Percentiles rank a stretch among this genome's conserved stretches.
These are phyloP conservation scores for Gymnopus androsaceus DNA, from an alignment of 1,284 basidiomycete species.

Conservation along the genomic window DNA sequence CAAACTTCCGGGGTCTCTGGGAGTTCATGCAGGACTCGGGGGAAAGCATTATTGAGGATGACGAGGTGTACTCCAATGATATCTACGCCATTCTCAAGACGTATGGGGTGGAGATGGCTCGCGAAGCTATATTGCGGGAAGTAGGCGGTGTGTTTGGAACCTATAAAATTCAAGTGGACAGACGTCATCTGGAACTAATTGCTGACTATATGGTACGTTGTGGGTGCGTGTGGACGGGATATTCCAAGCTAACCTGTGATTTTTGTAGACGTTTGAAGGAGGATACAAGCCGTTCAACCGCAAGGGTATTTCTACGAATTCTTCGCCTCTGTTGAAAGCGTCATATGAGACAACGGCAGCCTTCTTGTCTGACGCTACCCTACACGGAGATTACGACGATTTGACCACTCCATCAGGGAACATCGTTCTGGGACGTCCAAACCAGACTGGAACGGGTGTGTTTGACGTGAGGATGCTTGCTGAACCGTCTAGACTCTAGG, in stretches of 20 bases:
- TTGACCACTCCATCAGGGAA: slow-evolving; percentile 87
- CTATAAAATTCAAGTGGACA: slow-evolving; percentile 96
- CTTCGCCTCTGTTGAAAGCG: slow-evolving; percentile 94
- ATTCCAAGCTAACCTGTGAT: slow-evolving; percentile 13
- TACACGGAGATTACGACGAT: slow-evolving; percentile 95
- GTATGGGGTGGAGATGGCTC: slow-evolving; percentile 98
- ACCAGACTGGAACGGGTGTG: slow-evolving; percentile 82
- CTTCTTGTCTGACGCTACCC: slow-evolving; percentile 92
- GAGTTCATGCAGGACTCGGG: slow-evolving; percentile 69
- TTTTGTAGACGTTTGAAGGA: slow-evolving; percentile 87
- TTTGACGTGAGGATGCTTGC: slow-evolving; percentile 80
- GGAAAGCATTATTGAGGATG: slow-evolving; percentile 76
- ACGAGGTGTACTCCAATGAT: slow-evolving; percentile 92
- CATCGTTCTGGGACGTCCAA: slow-evolving; percentile 89
- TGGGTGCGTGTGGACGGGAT: slow-evolving; percentile 2
- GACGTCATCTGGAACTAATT: slow-evolving; percentile 93
- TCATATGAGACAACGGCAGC: slow-evolving; percentile 97
- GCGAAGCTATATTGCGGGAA: slow-evolving; percentile 88
- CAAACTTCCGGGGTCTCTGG: slow-evolving; percentile 93
- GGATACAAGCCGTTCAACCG: slow-evolving; percentile 98
- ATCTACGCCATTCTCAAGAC: slow-evolving; percentile 90
- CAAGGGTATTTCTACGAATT: slow-evolving; percentile 88
- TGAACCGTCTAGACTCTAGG: slow-evolving; percentile 19
- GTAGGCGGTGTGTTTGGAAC: slow-evolving; percentile 93
- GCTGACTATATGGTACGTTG: slow-evolving; percentile 95